Percentiles rank a stretch among this genome's conserved stretches.
Conservation (phyloP, 148 eudicot genomes). For the Talinum fruticosum region DNA sequence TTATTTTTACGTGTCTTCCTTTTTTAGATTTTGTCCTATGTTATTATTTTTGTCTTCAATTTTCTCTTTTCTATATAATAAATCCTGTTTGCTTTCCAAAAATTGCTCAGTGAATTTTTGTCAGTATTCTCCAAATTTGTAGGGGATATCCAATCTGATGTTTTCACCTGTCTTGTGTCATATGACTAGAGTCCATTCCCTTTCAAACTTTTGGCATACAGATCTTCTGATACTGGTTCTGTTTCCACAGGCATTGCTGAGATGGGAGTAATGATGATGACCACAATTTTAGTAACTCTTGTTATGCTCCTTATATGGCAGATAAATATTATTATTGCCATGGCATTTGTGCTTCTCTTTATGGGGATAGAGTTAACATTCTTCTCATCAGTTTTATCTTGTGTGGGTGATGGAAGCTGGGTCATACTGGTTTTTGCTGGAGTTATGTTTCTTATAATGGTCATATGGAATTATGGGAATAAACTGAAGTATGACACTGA, state of each 20-base stretch:
- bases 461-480: slow-evolving; percentile 94
- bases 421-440: slow-evolving; percentile 74
- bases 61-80: not conserved
- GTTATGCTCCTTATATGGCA: slow-evolving; percentile 99
- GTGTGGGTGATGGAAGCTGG: slow-evolving; percentile 97
- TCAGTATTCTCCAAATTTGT: not conserved
- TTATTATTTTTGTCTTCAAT: not conserved
- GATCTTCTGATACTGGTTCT: slow-evolving; percentile 27
- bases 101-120: not conserved
- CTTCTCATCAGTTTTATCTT: slow-evolving; percentile 83
- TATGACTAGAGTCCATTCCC: not conserved
- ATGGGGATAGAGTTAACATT: slow-evolving; percentile 84
- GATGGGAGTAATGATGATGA: slow-evolving; percentile 96
- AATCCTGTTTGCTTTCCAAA: not conserved
- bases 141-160: not conserved
- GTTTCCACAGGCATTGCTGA: slow-evolving; percentile 83
- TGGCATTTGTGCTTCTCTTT: slow-evolving; percentile 69
- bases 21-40: not conserved
- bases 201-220: not conserved
- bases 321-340: slow-evolving; percentile 64
- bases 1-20: not conserved
- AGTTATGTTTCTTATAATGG: slow-evolving; percentile 77
- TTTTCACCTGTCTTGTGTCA: not conserved
- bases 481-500: slow-evolving; percentile 93
- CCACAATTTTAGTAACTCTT: slow-evolving; percentile 84